Percentiles rank a stretch among this genome's conserved stretches.
Evolutionary conservation across 805 yeast species (phyloP).

Genomic region (Yarrowia deformans): DNA sequence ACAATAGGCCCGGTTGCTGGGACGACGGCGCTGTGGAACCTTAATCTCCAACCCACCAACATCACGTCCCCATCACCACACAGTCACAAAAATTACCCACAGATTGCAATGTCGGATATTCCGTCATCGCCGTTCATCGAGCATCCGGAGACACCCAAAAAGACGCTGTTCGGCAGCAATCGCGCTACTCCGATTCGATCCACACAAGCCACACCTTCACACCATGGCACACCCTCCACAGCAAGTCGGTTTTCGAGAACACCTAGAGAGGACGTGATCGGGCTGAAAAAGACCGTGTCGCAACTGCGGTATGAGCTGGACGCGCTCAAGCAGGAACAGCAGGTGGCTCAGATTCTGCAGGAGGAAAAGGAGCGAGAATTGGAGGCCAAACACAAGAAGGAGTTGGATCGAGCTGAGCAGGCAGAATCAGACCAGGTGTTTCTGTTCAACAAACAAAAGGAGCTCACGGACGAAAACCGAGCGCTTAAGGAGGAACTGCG

Average conservation of each 20-base stretch:
- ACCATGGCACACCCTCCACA: constrained; percentile 1
- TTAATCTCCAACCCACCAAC: neutral
- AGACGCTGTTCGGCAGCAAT: constrained; percentile 4
- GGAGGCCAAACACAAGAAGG: constrained; percentile 47
- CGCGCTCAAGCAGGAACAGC: constrained; percentile 53
- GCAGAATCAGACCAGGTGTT: constrained; percentile 53
- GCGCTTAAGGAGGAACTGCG: constrained; percentile 44
- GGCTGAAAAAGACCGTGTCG: constrained; percentile 45
- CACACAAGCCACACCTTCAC: constrained; percentile 20
- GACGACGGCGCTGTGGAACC: neutral
- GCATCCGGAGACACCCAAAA: constrained; percentile 35
- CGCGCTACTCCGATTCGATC: neutral
- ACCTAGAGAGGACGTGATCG: constrained; percentile 31
- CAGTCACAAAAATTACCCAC: neutral
- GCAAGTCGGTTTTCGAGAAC: constrained; percentile 11
- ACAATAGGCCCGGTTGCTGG: constrained; percentile 18
- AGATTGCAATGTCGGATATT: constrained; percentile 7
- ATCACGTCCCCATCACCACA: neutral
- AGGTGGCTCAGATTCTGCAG: constrained; percentile 49
- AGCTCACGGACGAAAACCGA: constrained; percentile 46
- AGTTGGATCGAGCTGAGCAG: constrained; percentile 50
- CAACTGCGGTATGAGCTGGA: constrained; percentile 52
- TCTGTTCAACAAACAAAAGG: constrained; percentile 52
- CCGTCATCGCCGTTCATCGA: constrained; percentile 38
- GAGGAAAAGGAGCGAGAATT: constrained; percentile 49